phyloP scores from a whole-genome alignment of 2,329 filamentous ascomycete genomes.

The Sarocladiaceae sp. region DNA sequence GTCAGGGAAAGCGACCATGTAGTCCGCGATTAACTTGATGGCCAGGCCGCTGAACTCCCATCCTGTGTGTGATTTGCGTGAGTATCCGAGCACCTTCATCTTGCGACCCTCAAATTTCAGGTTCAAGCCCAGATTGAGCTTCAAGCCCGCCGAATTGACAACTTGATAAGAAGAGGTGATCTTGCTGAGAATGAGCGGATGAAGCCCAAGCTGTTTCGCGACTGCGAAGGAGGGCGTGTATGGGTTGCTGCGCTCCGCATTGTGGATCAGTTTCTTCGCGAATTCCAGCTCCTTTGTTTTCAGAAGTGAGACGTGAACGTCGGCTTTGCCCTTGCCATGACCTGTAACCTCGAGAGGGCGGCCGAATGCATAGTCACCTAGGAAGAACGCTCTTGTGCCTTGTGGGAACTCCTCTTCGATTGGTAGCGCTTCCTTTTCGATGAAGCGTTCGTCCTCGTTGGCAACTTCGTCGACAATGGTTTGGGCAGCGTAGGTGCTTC shows the following conservation, averaged over 20 bases:
- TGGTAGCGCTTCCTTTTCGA: constrained; percentile 80
- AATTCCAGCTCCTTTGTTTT: constrained; percentile 76
- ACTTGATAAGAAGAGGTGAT: constrained; percentile 93
- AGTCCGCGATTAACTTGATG: constrained; percentile 71
- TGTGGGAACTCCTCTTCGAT: constrained; percentile 88
- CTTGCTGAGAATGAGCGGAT: constrained; percentile 86
- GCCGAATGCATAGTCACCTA: constrained; percentile 90
- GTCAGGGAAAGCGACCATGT: constrained; percentile 91
- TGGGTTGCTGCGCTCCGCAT: constrained; percentile 62
- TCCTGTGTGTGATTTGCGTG: constrained; percentile 73
- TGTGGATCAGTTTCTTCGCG: constrained; percentile 63
- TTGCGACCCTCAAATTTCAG: constrained; percentile 96
- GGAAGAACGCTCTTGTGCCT: constrained; percentile 79
- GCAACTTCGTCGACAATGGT: constrained; percentile 83
- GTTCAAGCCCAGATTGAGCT: constrained; percentile 87
- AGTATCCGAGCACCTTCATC: constrained; percentile 92
- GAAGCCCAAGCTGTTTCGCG: constrained; percentile 72
- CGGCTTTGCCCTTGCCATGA: constrained; percentile 68
- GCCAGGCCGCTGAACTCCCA: constrained; percentile 95
- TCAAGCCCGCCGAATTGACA: constrained; percentile 66
- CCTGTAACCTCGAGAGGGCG: constrained; percentile 77
- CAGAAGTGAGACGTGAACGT: constrained; percentile 68
- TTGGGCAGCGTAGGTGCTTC: constrained; percentile 87
- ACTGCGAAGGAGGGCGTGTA: constrained; percentile 89
- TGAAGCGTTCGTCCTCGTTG: constrained; percentile 87